These are phyloP conservation scores for Cryptococcus maquisensis DNA, from an alignment of 1,284 basidiomycete species.

Conservation along the genomic window DNA sequence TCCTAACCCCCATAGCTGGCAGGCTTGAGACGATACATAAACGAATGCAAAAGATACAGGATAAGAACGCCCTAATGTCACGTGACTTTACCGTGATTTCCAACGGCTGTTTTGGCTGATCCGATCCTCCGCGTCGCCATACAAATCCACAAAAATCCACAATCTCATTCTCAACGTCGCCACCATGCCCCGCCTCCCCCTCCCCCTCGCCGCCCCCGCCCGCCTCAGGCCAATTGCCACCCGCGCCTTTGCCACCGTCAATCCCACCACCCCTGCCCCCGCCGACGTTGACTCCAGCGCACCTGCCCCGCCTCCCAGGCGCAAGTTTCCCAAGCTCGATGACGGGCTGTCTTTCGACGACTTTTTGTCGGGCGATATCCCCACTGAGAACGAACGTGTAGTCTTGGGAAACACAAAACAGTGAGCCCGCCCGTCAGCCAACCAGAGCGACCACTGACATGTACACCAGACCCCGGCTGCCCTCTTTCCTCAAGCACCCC, in stretches of 20 bases:
- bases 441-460: neutral
- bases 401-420: slow-evolving; percentile 72
- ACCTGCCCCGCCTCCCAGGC: slow-evolving; percentile 14
- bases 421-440: slow-evolving; percentile 51
- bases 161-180: neutral
- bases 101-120: no score
- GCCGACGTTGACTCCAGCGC: neutral
- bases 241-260: slow-evolving; percentile 31
- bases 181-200: slow-evolving; percentile 1
- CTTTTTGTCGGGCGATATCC: slow-evolving; percentile 64
- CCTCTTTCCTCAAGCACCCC: slow-evolving; percentile 86
- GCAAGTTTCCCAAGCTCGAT: slow-evolving; percentile 53
- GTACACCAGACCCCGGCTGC: slow-evolving; percentile 76
- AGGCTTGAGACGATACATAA: no score
- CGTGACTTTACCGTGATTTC: no score
- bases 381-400: slow-evolving; percentile 55
- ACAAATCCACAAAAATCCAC: neutral
- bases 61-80: no score
- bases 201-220: neutral
- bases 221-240: neutral
- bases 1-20: no score
- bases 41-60: no score
- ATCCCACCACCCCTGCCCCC: slow-evolving; percentile 14
- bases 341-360: slow-evolving; percentile 77
- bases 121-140: no score